Conservation (phyloP, 2,329 filamentous ascomycete genomes). For the Alternaria burnsii region DNA sequence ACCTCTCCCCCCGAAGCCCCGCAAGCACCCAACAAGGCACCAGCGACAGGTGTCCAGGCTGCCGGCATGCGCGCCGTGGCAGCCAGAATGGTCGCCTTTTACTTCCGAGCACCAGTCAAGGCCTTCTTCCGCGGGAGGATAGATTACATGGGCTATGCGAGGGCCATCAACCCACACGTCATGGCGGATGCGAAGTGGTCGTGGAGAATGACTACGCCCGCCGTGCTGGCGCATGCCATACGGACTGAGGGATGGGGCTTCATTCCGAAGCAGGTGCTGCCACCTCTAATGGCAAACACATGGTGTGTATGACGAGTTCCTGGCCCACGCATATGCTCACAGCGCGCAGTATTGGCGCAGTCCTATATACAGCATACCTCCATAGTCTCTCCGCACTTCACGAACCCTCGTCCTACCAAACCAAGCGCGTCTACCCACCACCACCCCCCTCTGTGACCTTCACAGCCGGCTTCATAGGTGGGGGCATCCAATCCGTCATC, state of each 20-base stretch:
- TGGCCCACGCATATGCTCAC: conserved; percentile 10
- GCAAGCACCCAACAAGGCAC: conserved; percentile 60
- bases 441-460: conserved; percentile 71
- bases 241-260: conserved; percentile 76
- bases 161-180: conserved; percentile 68
- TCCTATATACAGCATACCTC: conserved; percentile 79
- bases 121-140: conserved; percentile 91
- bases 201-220: conserved; percentile 72
- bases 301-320: conserved; percentile 53
- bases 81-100: conserved; percentile 85
- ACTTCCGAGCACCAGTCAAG: conserved; percentile 89
- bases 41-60: conserved; percentile 79
- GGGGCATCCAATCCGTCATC: conserved; percentile 72
- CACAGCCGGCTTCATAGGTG: conserved; percentile 73
- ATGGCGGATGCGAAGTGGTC: conserved; percentile 62
- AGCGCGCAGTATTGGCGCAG: conserved; percentile 67
- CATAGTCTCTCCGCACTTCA: conserved; percentile 73
- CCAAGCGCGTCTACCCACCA: conserved; percentile 74
- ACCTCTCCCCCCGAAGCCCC: conserved; percentile 25
- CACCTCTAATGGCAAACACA: conserved; percentile 77
- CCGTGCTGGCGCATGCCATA: conserved; percentile 72
- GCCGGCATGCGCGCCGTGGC: conserved; percentile 84
- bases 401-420: conserved; percentile 67
- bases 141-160: conserved; percentile 76
- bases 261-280: conserved; percentile 78